A percentile compares a stretch with the other conserved stretches of the same genome.
Conservation (phyloP, 495 filamentous ascomycete species). For the Lophiostoma macrostomum region DNA sequence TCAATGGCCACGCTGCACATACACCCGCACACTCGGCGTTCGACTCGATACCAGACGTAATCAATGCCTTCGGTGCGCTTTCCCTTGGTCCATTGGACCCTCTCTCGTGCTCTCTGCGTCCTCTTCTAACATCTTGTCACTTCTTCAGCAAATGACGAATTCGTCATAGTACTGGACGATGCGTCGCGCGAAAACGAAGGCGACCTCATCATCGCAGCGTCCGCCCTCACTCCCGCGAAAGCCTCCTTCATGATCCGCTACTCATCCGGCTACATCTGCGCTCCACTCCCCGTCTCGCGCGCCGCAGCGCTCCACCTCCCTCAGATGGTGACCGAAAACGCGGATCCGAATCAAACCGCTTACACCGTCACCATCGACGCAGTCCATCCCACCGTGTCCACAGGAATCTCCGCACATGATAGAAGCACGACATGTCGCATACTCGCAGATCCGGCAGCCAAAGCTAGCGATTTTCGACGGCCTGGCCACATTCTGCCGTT, state of each 20-base stretch:
- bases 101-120: not conserved
- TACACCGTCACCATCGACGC: slow-evolving; percentile 89
- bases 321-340: slow-evolving; percentile 80
- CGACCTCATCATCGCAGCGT: slow-evolving; percentile 92
- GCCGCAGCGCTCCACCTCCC: slow-evolving; percentile 69
- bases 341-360: slow-evolving; percentile 85
- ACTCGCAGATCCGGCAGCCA: slow-evolving; percentile 66
- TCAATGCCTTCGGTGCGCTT: slow-evolving; percentile 76
- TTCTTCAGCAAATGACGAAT: slow-evolving; percentile 72
- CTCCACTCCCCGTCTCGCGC: slow-evolving; percentile 67
- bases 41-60: slow-evolving; percentile 80
- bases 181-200: slow-evolving; percentile 93
- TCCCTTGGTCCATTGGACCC: slow-evolving; percentile 16
- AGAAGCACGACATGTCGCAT: slow-evolving; percentile 74
- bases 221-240: slow-evolving; percentile 79
- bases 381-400: slow-evolving; percentile 66
- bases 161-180: slow-evolving; percentile 92
- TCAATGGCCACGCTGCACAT: slow-evolving; percentile 7
- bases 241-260: slow-evolving; percentile 94
- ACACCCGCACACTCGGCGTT: slow-evolving; percentile 49
- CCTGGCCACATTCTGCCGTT: slow-evolving; percentile 92
- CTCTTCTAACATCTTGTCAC: slow-evolving; percentile 2
- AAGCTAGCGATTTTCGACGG: slow-evolving; percentile 62
- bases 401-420: slow-evolving; percentile 87
- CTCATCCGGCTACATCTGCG: slow-evolving; percentile 81